Evolutionary conservation across 2,329 filamentous ascomycete species (phyloP).

Genomic region (Calonectria hongkongensis): DNA sequence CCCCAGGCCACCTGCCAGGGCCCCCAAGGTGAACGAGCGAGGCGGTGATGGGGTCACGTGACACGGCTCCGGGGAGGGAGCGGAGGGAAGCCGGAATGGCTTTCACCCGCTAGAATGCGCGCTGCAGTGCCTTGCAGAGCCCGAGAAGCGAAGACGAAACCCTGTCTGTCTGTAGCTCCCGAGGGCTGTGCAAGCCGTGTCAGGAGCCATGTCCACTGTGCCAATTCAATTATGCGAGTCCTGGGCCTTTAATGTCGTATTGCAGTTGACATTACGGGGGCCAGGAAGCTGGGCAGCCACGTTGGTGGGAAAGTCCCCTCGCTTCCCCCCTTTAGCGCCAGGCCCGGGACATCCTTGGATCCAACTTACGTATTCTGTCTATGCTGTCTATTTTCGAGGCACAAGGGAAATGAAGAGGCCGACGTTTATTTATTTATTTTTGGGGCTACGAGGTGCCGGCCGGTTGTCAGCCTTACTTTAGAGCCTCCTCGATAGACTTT

Average conservation of each 20-base stretch:
- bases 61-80: conserved; percentile 3
- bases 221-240: conserved; percentile 4
- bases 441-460: background rate
- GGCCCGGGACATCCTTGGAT: conserved; percentile 9
- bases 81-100: conserved; percentile 10
- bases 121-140: background rate
- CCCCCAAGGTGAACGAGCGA: conserved; percentile 37
- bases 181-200: conserved; percentile 37
- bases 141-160: background rate
- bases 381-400: conserved; percentile 5
- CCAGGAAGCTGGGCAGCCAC: conserved; percentile 17
- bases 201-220: background rate
- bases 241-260: conserved; percentile 32
- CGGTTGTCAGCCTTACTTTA: conserved; percentile 4
- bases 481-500: conserved; percentile 16
- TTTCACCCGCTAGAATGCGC: background rate
- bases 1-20: conserved; percentile 12
- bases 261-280: conserved; percentile 31
- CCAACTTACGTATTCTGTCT: conserved; percentile 18
- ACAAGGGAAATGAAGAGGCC: conserved; percentile 20
- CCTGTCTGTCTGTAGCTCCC: background rate
- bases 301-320: conserved; percentile 7
- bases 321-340: conserved; percentile 32
- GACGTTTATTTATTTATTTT: conserved; percentile 17
- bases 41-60: conserved; percentile 57